Base-by-base conservation (phyloP, 805 yeast species). In the Helenozyma baotianmanensis region DNA sequence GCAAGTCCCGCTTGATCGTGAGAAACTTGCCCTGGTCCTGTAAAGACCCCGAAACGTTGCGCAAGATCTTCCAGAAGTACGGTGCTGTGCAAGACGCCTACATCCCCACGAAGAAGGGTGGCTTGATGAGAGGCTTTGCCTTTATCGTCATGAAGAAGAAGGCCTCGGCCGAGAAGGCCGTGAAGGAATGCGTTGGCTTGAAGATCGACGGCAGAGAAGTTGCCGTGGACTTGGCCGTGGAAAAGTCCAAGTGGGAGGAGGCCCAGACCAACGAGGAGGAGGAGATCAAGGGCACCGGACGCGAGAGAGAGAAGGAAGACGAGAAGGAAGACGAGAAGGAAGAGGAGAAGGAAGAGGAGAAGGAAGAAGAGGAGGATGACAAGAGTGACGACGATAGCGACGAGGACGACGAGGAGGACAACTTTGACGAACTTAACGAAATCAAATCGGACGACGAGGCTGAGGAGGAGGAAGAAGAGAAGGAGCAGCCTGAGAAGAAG, bases 1-100 rank as follows among this genome's bases (percentile, higher is more conserved):
- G 95, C 58, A 76, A 82, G 45, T 89, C 97, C 3, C 77, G 96
- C 47, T 65, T 92, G 38, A 88, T 92, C 46, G 70, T 92, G 23
- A 74, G 98, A 53, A 92, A 92, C 56, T 73, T 92, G 58, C 98
- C 98, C 9, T 92, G 98, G 98, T 81, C 96, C 11, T 80, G 92
- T 28, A 78, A 90, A 53, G 78, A 81, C 39, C 81, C 94, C 4
- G 76, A 76, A 4, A 78, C 75, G 35, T 68, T 92, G 50, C 79
- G 74, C 51, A 79, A 79, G 47, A 51, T 78, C 6, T 92, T 92
- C 53, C 61, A 71, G 36, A 78, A 77, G 50, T 92, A 65, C 54
- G 98, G 98, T 32, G 80, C 83, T 18, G 96, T 92, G 22, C 77
- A 76, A 16, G 96, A 88, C 51, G 95, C 90, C 0, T 77, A 78